Conservation (phyloP, 202 grass and related monocot genomes). For the Setaria italica region DNA sequence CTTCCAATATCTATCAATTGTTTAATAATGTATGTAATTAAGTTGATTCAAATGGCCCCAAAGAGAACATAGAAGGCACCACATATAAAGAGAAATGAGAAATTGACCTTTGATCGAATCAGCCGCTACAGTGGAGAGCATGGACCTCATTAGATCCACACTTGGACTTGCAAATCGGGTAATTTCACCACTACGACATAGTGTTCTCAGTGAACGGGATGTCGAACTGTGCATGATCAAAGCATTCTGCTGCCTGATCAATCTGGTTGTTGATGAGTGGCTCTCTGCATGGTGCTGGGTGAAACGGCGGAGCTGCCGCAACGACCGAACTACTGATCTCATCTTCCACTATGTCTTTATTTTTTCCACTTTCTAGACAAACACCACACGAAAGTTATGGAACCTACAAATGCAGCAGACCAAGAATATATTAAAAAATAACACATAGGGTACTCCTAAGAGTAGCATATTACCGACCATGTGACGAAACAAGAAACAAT, state of each 20-base stretch:
- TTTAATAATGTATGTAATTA: constrained; percentile 37
- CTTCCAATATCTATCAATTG: constrained; percentile 44
- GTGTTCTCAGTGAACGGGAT: constrained; percentile 37
- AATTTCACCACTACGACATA: constrained; percentile 41
- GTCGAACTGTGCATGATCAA: constrained; percentile 40
- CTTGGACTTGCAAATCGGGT: constrained; percentile 45
- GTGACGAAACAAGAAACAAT: background rate
- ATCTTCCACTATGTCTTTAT: constrained; percentile 47
- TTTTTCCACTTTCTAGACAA: constrained; percentile 22
- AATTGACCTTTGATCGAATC: constrained; percentile 65
- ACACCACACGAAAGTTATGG: background rate
- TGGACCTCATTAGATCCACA: constrained; percentile 48
- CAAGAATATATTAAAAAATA: constrained; percentile 36
- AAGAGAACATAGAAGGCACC: constrained; percentile 17
- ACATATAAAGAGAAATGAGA: constrained; percentile 11
- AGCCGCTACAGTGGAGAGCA: constrained; percentile 44
- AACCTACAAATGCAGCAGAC: constrained; percentile 29
- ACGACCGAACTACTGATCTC: constrained; percentile 65
- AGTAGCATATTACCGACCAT: constrained; percentile 15
- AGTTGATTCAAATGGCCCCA: background rate
- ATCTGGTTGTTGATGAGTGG: constrained; percentile 37
- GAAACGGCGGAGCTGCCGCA: constrained; percentile 54
- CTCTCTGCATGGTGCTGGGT: constrained; percentile 38
- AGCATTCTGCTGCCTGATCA: constrained; percentile 46
- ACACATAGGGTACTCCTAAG: background rate